Conservation (phyloP, 2,329 filamentous ascomycete species). For the Tolypocladium ophioglossoides region DNA sequence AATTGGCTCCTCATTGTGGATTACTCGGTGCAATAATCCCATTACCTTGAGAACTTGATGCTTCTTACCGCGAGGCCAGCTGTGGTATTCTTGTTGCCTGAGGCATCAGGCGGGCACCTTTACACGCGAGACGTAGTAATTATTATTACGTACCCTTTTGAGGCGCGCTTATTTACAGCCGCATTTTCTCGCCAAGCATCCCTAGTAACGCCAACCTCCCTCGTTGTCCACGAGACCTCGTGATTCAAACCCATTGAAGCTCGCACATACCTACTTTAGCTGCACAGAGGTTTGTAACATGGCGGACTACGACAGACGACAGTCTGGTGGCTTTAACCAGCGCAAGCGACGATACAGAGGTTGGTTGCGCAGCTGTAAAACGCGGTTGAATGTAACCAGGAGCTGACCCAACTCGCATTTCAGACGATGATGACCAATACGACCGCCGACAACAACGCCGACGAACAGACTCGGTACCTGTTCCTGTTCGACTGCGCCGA, state of each 20-base stretch:
- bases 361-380: slow-evolving; percentile 24
- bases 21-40: too few species aligned
- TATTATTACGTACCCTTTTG: neutral
- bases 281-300: slow-evolving; percentile 15
- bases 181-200: neutral
- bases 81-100: neutral
- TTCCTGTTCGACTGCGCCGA: slow-evolving; percentile 61
- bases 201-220: neutral
- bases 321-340: slow-evolving; percentile 42
- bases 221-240: neutral
- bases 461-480: slow-evolving; percentile 59
- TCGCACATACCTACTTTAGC: neutral
- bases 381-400: neutral
- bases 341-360: slow-evolving; percentile 76
- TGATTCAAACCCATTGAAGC: neutral
- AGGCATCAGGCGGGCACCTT: neutral
- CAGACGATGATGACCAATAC: slow-evolving; percentile 65
- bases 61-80: too few species aligned
- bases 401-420: neutral
- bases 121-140: neutral
- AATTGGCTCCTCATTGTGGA: neutral
- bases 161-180: neutral
- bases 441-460: slow-evolving; percentile 65
- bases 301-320: slow-evolving; percentile 49
- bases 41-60: too few species aligned